These are phyloP conservation scores for Pueraria montana DNA, from an alignment of 306 rosid species.

Conservation along the genomic window DNA sequence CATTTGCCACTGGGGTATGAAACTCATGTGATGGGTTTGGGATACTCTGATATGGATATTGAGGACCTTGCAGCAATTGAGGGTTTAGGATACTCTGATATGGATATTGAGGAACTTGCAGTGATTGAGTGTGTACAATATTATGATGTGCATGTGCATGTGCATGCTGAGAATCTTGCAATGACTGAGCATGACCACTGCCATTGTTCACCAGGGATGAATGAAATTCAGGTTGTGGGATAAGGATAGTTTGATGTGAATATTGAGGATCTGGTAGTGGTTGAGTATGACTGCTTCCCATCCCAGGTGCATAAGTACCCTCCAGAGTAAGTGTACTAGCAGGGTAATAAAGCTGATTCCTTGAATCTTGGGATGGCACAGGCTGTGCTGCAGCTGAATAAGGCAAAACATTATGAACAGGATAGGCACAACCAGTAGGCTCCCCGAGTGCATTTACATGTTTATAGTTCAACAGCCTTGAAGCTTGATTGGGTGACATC, in stretches of 20 bases:
- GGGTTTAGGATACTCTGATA: slow-evolving; percentile 18
- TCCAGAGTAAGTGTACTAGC: slow-evolving; percentile 26
- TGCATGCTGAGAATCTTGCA: slow-evolving; percentile 29
- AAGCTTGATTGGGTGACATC: slow-evolving; percentile 40
- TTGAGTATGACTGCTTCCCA: background rate
- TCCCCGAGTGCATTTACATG: slow-evolving; percentile 30
- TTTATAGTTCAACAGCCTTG: slow-evolving; percentile 37
- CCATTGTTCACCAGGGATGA: slow-evolving; percentile 33
- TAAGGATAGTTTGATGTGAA: slow-evolving; percentile 23
- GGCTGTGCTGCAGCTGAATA: slow-evolving; percentile 35
- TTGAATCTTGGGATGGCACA: slow-evolving; percentile 43
- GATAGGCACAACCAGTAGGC: slow-evolving; percentile 33
- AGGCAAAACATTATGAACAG: slow-evolving; percentile 16
- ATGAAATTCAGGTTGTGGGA: slow-evolving; percentile 29
- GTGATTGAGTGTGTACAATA: slow-evolving; percentile 24
- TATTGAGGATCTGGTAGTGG: slow-evolving; percentile 32
- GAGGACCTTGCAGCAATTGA: slow-evolving; percentile 40
- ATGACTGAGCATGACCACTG: slow-evolving; percentile 21
- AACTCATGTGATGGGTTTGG: slow-evolving; percentile 31
- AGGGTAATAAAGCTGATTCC: slow-evolving; percentile 41
- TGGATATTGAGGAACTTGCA: slow-evolving; percentile 34
- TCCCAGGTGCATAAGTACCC: slow-evolving; percentile 39
- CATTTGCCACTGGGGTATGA: slow-evolving; percentile 20
- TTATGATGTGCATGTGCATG: slow-evolving; percentile 6
- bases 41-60: background rate